Evolutionary conservation across 257 asterid species (phyloP).

Genomic region (Solanum peruvianum): DNA sequence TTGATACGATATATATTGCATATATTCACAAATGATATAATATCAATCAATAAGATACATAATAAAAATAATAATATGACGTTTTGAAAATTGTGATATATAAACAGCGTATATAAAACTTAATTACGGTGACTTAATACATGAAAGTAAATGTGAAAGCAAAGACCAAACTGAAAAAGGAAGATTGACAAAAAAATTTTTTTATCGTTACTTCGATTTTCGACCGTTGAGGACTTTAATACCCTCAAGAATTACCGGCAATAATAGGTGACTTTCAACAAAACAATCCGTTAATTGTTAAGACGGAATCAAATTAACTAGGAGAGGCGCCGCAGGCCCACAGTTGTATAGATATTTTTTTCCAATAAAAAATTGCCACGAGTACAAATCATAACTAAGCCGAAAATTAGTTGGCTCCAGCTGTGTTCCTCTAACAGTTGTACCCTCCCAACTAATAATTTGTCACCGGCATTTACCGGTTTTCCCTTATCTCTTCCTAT

Average conservation of each 20-base stretch:
- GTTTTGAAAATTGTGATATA: background rate
- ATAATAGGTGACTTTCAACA: background rate
- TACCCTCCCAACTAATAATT: background rate
- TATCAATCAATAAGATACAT: no score
- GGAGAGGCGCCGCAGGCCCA: background rate
- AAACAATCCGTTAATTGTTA: background rate
- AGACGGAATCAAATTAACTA: background rate
- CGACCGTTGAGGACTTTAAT: background rate
- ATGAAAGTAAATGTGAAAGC: background rate
- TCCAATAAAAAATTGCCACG: background rate
- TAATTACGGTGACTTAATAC: background rate
- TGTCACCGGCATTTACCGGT: slow-evolving; percentile 14
- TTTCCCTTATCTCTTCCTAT: background rate
- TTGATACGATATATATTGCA: background rate
- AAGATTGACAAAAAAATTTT: background rate
- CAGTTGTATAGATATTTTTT: background rate
- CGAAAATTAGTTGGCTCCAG: background rate
- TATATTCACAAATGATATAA: no score
- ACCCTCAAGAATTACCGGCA: background rate
- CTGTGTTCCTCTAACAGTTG: background rate
- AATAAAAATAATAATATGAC: no score
- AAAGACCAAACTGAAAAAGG: background rate
- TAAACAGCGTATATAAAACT: background rate
- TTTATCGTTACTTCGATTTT: background rate
- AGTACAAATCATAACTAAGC: background rate